Evolutionary conservation across 176 grass and related monocot species (phyloP).

Genomic region (Oropetium thomaeum): DNA sequence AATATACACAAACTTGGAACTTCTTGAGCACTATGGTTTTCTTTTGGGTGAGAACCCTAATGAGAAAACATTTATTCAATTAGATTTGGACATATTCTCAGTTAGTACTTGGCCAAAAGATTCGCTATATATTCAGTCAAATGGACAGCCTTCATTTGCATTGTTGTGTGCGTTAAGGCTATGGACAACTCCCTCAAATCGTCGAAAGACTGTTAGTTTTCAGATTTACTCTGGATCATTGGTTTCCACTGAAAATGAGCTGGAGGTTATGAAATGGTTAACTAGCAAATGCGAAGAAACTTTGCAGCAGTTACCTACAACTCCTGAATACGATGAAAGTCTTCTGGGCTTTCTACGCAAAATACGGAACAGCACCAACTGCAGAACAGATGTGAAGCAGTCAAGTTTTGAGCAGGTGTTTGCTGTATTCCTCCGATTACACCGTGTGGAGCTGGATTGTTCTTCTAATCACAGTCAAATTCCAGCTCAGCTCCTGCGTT

Average conservation of each 20-base stretch:
- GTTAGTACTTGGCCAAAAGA: constrained; percentile 55
- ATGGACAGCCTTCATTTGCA: constrained; percentile 73
- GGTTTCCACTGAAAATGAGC: constrained; percentile 76
- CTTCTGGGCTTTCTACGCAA: constrained; percentile 42
- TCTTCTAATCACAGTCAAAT: constrained; percentile 25
- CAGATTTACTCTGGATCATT: constrained; percentile 61
- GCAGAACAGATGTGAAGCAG: constrained; percentile 22
- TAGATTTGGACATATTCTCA: constrained; percentile 59
- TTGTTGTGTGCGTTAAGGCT: constrained; percentile 69
- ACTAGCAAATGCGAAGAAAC: constrained; percentile 50
- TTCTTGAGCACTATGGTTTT: constrained; percentile 96
- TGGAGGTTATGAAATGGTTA: constrained; percentile 70
- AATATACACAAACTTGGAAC: constrained; percentile 78
- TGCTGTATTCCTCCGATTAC: constrained; percentile 38
- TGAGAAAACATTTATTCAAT: constrained; percentile 74
- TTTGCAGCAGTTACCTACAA: constrained; percentile 50
- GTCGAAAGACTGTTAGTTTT: constrained; percentile 43
- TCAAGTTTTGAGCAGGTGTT: constrained; percentile 39
- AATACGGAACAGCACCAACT: constrained; percentile 39
- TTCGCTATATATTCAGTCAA: constrained; percentile 71
- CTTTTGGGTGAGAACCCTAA: constrained; percentile 75
- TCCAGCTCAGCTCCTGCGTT: constrained; percentile 32
- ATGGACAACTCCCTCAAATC: constrained; percentile 48
- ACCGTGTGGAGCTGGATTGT: constrained; percentile 41
- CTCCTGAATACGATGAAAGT: constrained; percentile 49